Conservation (phyloP, 768 basidiomycete species). For the Lentinula raphanica region DNA sequence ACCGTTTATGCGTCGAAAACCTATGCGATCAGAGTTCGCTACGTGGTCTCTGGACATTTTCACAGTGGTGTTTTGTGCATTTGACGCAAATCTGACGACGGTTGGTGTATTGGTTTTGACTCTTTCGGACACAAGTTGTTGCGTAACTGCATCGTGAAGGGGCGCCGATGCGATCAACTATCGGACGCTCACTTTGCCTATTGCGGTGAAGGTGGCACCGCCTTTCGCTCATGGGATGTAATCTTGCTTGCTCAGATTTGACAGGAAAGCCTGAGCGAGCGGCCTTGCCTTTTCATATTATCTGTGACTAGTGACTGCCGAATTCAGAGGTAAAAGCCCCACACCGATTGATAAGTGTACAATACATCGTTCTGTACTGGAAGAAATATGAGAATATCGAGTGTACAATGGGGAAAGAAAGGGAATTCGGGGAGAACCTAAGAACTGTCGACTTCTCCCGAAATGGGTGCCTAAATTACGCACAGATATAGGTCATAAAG, state of each 20-base stretch:
- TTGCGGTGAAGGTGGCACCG: not conserved
- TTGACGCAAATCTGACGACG: conserved; percentile 1
- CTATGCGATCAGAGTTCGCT: not conserved
- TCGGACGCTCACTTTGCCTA: not conserved
- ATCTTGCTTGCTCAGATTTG: not conserved
- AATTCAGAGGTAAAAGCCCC: no score
- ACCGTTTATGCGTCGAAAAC: not conserved
- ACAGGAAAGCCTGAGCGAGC: not conserved
- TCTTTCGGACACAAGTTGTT: not conserved
- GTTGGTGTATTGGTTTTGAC: not conserved
- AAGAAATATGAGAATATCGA: not conserved
- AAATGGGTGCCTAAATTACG: not conserved
- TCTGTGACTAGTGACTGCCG: no score
- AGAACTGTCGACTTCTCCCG: not conserved
- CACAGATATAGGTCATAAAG: not conserved
- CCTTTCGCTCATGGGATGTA: not conserved
- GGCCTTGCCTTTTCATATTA: not conserved
- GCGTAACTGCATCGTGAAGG: not conserved
- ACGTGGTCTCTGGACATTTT: not conserved
- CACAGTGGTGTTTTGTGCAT: not conserved
- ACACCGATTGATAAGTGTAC: no score
- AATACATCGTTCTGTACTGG: not conserved
- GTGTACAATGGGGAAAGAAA: not conserved
- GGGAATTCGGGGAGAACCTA: not conserved
- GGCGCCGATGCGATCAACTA: not conserved